These are phyloP conservation scores for Pythium phragmitis DNA, from an alignment of 352 stramenopile species.

Conservation along the genomic window DNA sequence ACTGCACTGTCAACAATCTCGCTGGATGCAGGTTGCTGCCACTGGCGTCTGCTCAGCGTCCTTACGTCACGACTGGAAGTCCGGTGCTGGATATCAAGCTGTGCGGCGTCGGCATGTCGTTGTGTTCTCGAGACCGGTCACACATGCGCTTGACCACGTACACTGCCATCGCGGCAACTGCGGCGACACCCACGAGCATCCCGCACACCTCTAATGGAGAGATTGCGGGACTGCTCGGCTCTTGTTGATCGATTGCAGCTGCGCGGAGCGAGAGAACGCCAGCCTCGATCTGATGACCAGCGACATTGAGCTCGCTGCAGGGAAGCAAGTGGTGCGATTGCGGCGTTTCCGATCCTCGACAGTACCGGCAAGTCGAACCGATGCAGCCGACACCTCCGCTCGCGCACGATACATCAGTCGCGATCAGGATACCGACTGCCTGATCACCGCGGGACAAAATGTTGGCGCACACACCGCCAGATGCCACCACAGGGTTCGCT, in stretches of 20 bases:
- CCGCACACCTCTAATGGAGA: background rate
- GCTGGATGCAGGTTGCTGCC: background rate
- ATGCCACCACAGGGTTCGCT: background rate
- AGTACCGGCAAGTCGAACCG: slow-evolving; percentile 15
- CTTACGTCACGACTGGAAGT: slow-evolving; percentile 4
- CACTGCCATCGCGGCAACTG: background rate
- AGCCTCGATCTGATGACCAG: background rate
- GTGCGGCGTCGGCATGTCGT: background rate
- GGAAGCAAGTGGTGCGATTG: slow-evolving; percentile 13
- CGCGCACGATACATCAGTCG: slow-evolving; percentile 9
- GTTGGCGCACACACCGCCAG: background rate
- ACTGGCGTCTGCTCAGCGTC: background rate
- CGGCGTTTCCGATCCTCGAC: slow-evolving; percentile 7
- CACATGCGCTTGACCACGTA: slow-evolving; percentile 1
- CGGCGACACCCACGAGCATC: background rate
- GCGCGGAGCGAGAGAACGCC: background rate
- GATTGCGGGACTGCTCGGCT: background rate
- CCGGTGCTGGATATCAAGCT: background rate
- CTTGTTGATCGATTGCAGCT: background rate
- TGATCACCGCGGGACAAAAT: slow-evolving; percentile 3
- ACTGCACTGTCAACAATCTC: background rate
- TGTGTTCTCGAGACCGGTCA: background rate
- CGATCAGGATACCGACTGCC: background rate
- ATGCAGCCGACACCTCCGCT: slow-evolving; percentile 21
- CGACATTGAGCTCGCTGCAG: slow-evolving; percentile 1